Percentiles rank a stretch among this genome's conserved stretches.
Conservation (phyloP, 331 rosid genomes). For the Rhamnella rubrinervis region DNA sequence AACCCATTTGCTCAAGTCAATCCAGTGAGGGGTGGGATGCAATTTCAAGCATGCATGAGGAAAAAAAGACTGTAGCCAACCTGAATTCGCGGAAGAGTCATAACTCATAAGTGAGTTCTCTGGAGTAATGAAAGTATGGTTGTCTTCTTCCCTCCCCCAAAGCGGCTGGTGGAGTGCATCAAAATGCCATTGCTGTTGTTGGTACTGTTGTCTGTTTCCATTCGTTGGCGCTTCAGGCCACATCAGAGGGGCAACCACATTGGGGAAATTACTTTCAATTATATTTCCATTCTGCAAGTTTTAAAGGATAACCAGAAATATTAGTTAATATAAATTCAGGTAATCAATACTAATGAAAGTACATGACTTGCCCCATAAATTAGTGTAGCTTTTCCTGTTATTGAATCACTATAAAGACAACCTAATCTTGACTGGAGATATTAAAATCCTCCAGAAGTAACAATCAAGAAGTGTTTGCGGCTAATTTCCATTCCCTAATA, state of each 20-base stretch:
- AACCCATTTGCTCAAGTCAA: not conserved
- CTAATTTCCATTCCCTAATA: too few species aligned
- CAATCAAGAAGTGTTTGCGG: too few species aligned
- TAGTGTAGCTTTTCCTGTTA: not conserved
- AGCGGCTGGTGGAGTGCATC: slow-evolving; percentile 62
- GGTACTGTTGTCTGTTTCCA: slow-evolving; percentile 69
- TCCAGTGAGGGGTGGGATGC: not conserved
- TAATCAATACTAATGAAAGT: slow-evolving; percentile 18
- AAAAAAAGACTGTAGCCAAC: slow-evolving; percentile 31
- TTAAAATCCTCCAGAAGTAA: too few species aligned
- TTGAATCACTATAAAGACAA: too few species aligned
- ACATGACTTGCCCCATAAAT: slow-evolving; percentile 2
- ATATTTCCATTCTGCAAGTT: slow-evolving; percentile 64
- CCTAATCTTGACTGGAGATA: too few species aligned
- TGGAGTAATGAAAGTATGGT: slow-evolving; percentile 58
- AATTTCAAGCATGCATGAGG: not conserved
- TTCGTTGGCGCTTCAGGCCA: slow-evolving; percentile 72
- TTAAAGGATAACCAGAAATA: slow-evolving; percentile 14
- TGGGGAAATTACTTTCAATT: slow-evolving; percentile 57
- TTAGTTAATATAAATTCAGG: slow-evolving; percentile 2
- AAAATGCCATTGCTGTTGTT: slow-evolving; percentile 75
- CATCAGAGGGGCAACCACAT: slow-evolving; percentile 59
- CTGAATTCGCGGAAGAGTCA: slow-evolving; percentile 84
- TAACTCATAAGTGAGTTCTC: slow-evolving; percentile 77
- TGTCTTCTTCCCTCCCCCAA: slow-evolving; percentile 82